Conservation (phyloP, 495 filamentous ascomycete genomes). For the Chlorociboria aeruginascens region DNA sequence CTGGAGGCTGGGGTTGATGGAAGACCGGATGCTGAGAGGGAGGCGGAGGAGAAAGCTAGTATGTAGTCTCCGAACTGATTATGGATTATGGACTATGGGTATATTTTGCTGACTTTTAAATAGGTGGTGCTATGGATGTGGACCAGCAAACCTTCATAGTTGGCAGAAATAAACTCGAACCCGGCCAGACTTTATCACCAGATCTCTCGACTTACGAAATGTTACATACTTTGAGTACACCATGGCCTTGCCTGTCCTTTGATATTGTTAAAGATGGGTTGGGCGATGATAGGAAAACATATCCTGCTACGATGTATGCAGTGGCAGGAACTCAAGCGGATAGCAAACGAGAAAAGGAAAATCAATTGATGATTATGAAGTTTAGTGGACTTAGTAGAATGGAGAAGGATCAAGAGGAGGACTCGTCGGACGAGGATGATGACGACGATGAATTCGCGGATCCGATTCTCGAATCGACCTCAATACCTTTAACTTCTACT, state of each 20-base stretch:
- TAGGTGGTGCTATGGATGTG: conserved; percentile 60
- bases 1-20: conserved; percentile 91
- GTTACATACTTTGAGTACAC: conserved; percentile 82
- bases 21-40: conserved; percentile 80
- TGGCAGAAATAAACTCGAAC: conserved; percentile 71
- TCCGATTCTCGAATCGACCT: conserved; percentile 86
- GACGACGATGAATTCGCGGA: conserved; percentile 70
- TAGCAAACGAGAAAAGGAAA: conserved; percentile 59
- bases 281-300: conserved; percentile 79
- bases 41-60: conserved; percentile 69
- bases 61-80: conserved; percentile 17
- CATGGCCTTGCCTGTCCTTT: conserved; percentile 95
- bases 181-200: conserved; percentile 80
- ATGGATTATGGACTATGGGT: background rate
- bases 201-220: conserved; percentile 90
- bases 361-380: conserved; percentile 91
- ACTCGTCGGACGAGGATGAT: conserved; percentile 55
- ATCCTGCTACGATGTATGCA: conserved; percentile 87
- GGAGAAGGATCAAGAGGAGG: conserved; percentile 49
- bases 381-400: conserved; percentile 81
- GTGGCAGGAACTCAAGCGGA: conserved; percentile 91
- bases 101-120: conserved; percentile 26
- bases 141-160: conserved; percentile 90
- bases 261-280: conserved; percentile 83
- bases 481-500: conserved; percentile 70